Conservation (phyloP, 108 stramenopile genomes). For the Nannochloropsis oceanica region DNA sequence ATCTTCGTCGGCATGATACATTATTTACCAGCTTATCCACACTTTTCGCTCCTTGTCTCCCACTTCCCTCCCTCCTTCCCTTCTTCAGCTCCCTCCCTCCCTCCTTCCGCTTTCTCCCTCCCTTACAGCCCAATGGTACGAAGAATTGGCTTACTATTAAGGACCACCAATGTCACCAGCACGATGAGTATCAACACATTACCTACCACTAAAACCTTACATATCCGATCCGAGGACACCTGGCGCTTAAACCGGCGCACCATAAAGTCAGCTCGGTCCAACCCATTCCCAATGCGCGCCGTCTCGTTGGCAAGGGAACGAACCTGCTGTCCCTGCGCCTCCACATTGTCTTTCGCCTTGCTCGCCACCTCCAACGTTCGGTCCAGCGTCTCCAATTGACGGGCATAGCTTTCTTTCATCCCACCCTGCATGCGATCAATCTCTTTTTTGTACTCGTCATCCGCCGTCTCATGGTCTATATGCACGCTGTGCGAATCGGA, state of each 20-base stretch:
- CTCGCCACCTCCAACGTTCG: not conserved
- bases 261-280: not conserved
- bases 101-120: not conserved
- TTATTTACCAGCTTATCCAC: too few relatives aligned
- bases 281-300: not conserved
- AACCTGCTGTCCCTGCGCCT: not conserved
- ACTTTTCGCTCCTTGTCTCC: too few relatives aligned
- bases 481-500: not conserved
- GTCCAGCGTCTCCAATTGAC: not conserved
- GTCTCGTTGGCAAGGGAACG: not conserved
- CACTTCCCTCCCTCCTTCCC: too few relatives aligned
- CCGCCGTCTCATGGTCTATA: not conserved
- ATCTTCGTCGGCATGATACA: too few relatives aligned
- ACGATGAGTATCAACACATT: not conserved
- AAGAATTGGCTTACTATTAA: not conserved
- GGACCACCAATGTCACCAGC: not conserved
- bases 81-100: too few relatives aligned
- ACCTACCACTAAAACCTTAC: not conserved
- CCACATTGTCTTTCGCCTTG: not conserved
- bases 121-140: not conserved
- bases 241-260: not conserved
- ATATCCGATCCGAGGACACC: not conserved
- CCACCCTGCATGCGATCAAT: not conserved
- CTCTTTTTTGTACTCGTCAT: not conserved
- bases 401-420: not conserved